Conservation (phyloP, 1,284 basidiomycete genomes). For the Peniophora sp. region DNA sequence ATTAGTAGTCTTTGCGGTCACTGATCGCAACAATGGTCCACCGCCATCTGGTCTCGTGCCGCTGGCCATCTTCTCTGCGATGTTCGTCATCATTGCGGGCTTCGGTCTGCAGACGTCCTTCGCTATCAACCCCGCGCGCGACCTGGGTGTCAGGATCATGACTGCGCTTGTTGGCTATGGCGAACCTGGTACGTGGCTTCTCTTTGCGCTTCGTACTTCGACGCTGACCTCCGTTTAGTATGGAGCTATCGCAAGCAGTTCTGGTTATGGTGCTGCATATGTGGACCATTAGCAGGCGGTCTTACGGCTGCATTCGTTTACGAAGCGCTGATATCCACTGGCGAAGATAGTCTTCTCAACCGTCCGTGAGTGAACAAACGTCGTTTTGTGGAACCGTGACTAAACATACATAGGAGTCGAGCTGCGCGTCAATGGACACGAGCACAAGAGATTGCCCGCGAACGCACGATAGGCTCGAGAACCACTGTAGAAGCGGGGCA, state of each 20-base stretch:
- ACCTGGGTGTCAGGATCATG: slow-evolving; percentile 52
- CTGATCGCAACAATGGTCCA: slow-evolving; percentile 39
- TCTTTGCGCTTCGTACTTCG: background rate
- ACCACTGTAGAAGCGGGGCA: no score
- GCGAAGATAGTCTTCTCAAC: slow-evolving; percentile 45
- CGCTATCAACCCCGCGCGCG: slow-evolving; percentile 58
- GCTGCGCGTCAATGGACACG: background rate
- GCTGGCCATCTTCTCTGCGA: slow-evolving; percentile 43
- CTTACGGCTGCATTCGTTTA: slow-evolving; percentile 43
- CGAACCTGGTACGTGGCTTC: slow-evolving; percentile 22
- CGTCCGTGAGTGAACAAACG: slow-evolving; percentile 27
- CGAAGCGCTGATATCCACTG: slow-evolving; percentile 43
- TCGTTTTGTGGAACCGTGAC: no score
- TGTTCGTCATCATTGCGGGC: slow-evolving; percentile 45
- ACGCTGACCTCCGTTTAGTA: slow-evolving; percentile 18
- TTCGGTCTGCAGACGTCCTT: slow-evolving; percentile 58
- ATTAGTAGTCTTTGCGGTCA: slow-evolving; percentile 32
- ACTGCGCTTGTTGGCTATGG: slow-evolving; percentile 56
- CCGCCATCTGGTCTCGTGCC: slow-evolving; percentile 44
- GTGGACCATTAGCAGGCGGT: slow-evolving; percentile 51
- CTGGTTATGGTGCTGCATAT: slow-evolving; percentile 68
- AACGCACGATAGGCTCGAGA: background rate
- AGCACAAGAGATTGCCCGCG: background rate
- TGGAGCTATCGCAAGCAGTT: slow-evolving; percentile 51
- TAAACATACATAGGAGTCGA: background rate